These are phyloP conservation scores for Diversispora eburnea DNA, from an alignment of 192 early-diverging fungal species.

Conservation along the genomic window DNA sequence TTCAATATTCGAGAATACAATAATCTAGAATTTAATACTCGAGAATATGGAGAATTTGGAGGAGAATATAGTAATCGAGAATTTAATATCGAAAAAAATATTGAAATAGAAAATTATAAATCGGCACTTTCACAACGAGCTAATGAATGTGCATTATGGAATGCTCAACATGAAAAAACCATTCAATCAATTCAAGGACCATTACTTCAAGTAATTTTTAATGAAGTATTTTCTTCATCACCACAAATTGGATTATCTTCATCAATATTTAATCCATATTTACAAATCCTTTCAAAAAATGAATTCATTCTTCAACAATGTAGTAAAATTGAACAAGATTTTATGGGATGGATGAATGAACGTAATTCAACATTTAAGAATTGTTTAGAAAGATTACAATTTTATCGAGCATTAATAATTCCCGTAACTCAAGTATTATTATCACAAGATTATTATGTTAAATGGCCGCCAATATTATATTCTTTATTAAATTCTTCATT, in stretches of 20 bases:
- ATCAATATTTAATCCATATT: not conserved
- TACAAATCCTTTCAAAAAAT: conserved; percentile 6
- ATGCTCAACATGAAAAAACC: conserved; percentile 25
- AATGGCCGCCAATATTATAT: conserved; percentile 10
- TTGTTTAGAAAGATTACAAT: conserved; percentile 17
- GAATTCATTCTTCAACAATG: not conserved
- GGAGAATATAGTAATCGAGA: not conserved
- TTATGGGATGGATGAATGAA: conserved; percentile 19
- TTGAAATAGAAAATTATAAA: conserved; percentile 17
- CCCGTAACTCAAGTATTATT: not conserved
- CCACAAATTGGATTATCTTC: not conserved
- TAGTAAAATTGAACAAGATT: conserved; percentile 9
- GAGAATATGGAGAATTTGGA: no score
- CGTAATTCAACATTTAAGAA: conserved; percentile 5
- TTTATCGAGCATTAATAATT: conserved; percentile 14
- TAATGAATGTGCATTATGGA: conserved; percentile 24
- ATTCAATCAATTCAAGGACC: conserved; percentile 20
- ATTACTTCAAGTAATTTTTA: conserved; percentile 12
- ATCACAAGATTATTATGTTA: conserved; percentile 16
- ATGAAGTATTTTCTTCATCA: not conserved
- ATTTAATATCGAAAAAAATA: not conserved
- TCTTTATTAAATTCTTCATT: conserved; percentile 7
- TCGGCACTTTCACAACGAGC: conserved; percentile 17
- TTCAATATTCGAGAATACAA: not conserved
- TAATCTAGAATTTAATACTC: not conserved